Conservation (phyloP, 2,329 filamentous ascomycete species). For the Ophiognomonia clavigignenti-juglandacearum region DNA sequence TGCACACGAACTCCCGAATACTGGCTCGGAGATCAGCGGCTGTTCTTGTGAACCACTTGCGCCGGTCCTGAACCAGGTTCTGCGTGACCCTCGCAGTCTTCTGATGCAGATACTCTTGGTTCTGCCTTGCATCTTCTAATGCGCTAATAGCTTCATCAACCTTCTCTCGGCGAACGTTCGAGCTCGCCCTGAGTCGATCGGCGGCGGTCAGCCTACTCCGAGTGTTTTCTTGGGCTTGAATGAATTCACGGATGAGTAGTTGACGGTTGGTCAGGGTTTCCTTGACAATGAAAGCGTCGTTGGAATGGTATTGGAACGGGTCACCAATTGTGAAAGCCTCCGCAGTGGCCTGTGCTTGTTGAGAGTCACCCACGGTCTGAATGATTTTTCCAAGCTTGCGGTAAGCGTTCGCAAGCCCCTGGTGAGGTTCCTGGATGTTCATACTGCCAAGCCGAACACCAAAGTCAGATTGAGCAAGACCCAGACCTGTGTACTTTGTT, state of each 20-base stretch:
- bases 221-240: conserved; percentile 84
- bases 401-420: conserved; percentile 83
- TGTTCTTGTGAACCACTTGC: conserved; percentile 86
- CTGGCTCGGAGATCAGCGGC: conserved; percentile 76
- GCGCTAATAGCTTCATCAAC: conserved; percentile 95
- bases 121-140: conserved; percentile 78
- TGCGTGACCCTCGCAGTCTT: conserved; percentile 87
- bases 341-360: conserved; percentile 92
- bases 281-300: conserved; percentile 96
- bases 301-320: conserved; percentile 89
- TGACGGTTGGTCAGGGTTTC: conserved; percentile 97
- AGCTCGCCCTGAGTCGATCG: conserved; percentile 81
- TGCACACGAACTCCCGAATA: conserved; percentile 86
- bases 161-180: conserved; percentile 86
- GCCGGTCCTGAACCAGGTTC: conserved; percentile 82
- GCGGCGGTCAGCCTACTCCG: conserved; percentile 79
- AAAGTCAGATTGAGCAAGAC: conserved; percentile 87
- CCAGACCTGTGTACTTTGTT: conserved; percentile 61
- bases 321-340: conserved; percentile 94
- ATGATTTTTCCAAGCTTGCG: conserved; percentile 92
- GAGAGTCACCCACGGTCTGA: conserved; percentile 89
- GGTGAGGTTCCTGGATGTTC: conserved; percentile 85
- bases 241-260: conserved; percentile 86
- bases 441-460: conserved; percentile 85
- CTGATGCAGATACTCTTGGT: conserved; percentile 74